Base-by-base conservation (phyloP, 1,284 basidiomycete species). In the Marasmius sp. region DNA sequence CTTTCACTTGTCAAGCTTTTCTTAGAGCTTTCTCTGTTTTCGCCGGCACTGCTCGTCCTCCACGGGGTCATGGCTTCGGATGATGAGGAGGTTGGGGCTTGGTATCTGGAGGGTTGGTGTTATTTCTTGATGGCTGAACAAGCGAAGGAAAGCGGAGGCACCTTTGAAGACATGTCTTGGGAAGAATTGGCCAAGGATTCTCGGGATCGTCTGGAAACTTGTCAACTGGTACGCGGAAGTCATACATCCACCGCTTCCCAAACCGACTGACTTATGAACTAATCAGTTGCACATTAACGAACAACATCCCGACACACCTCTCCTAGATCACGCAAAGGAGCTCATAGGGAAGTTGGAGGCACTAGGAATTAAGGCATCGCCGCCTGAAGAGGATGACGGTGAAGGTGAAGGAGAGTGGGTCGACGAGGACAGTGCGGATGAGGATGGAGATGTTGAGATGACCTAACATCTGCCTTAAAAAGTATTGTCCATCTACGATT, bases 91-190 rank as follows among this genome's bases (percentile, higher is more conserved):
- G 88, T 95, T 6, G 95, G 97, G 70, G 93, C 91, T 3, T 96
- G 94, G 85, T 97, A 97, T 73, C 84, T 97, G n/a, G 92, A 95
- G 72, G 95, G 94, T 58, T 96, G 94, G 93, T 91, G 92, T 62
- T 95, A 94, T 81, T 94, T 88, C 78, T 79, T 96, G 48, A 86
- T 89, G 84, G 82, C 85, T 0, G 87, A 92, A 70, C 82, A 85
- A 63, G 83, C 84, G 16, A 81, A 83, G 63, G 85, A 87, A 64
- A 81, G 74, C 37, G 84, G 81, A n/a, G 81, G 78, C 14, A 83
- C 81, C 47, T 74, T 86, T 4, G 86, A 86, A 58, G 85, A 83
- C 11, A 70, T 92, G 61, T 81, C 83, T 6, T 91, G 89, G 84
- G 83, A 89, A 70, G 94, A 96, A 65, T 87, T 95, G 61, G 92